phyloP scores from a whole-genome alignment of 129 eudicot genomes.

The Sambucus nigra region DNA sequence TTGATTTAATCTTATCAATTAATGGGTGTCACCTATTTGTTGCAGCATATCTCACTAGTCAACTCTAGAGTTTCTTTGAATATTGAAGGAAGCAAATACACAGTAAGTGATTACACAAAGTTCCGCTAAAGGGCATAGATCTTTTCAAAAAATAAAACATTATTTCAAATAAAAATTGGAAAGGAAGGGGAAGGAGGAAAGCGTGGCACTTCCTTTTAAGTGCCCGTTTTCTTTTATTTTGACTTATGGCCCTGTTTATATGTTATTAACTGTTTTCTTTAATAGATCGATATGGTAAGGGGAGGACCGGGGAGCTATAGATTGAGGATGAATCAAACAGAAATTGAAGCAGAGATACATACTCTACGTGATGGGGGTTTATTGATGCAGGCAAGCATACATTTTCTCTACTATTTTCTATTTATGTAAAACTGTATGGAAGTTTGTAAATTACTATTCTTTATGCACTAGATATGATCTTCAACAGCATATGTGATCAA shows the following conservation, averaged over 20 bases:
- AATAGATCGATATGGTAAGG: constrained; percentile 83
- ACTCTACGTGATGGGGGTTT: constrained; percentile 97
- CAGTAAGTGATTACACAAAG: constrained; percentile 40
- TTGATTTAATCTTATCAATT: not conserved
- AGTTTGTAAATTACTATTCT: not conserved
- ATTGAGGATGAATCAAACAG: constrained; percentile 74
- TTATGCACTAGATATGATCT: not conserved
- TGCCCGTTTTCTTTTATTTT: constrained; percentile 1
- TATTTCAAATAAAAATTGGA: too few species aligned
- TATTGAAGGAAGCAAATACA: constrained; percentile 94
- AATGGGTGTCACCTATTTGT: constrained; percentile 8
- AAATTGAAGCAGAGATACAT: constrained; percentile 95
- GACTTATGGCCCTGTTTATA: not conserved
- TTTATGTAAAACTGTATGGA: not conserved
- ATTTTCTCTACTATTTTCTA: not conserved
- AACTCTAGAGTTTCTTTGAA: constrained; percentile 79
- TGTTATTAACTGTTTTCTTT: not conserved
- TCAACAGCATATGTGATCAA: too few species aligned
- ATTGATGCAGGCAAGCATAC: constrained; percentile 73
- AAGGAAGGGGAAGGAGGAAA: not conserved
- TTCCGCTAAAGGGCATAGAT: not conserved
- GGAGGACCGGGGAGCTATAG: constrained; percentile 95
- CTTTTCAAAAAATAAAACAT: not conserved
- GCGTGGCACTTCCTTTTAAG: not conserved
- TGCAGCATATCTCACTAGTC: constrained; percentile 97